Conservation (phyloP, 73 alveolate genomes). For the Tetrahymena borealis region DNA sequence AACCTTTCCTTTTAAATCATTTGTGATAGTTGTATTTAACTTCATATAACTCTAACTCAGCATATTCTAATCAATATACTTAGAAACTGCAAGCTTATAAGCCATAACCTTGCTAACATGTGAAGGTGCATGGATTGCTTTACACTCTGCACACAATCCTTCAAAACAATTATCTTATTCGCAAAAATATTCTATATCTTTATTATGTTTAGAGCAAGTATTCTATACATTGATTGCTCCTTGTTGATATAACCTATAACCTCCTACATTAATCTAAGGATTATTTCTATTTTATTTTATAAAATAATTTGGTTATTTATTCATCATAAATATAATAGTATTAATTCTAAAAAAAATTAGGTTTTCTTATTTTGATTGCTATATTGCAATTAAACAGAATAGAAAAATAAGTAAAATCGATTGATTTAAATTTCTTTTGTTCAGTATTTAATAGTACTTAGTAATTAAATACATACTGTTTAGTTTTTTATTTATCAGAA, state of each 20-base stretch:
- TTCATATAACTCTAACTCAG: not conserved
- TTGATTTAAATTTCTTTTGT: too few relatives aligned
- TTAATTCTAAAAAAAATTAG: too few relatives aligned
- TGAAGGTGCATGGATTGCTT: not conserved
- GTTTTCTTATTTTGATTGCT: too few relatives aligned
- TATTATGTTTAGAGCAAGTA: not conserved
- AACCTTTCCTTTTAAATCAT: not conserved
- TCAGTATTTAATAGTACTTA: too few relatives aligned
- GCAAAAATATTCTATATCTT: not conserved
- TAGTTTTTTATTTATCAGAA: too few relatives aligned
- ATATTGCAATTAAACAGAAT: too few relatives aligned
- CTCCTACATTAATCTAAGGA: not conserved
- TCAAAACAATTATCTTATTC: not conserved
- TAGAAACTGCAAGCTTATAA: not conserved
- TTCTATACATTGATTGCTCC: not conserved
- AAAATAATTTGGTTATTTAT: too few relatives aligned
- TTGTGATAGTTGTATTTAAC: not conserved
- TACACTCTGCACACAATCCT: not conserved
- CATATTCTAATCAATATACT: not conserved
- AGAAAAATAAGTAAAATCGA: too few relatives aligned
- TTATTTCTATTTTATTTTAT: not conserved
- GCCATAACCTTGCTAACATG: not conserved
- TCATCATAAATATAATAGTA: too few relatives aligned
- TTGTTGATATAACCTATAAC: not conserved
- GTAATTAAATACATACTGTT: too few relatives aligned